These are phyloP conservation scores for Solanum tacnaense DNA, from an alignment of 257 asterid genomes.

Conservation along the genomic window DNA sequence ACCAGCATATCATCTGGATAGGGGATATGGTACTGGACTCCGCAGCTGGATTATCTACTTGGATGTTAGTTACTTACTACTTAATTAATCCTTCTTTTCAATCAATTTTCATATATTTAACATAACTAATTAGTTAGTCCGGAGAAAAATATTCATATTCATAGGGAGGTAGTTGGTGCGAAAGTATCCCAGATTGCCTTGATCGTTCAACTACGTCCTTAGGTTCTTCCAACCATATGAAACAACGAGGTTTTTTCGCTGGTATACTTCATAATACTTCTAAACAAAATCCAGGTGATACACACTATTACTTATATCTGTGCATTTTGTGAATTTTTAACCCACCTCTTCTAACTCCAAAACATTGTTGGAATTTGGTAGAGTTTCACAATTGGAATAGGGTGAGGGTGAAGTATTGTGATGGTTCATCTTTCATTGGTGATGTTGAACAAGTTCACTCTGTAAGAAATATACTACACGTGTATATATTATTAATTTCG, in stretches of 20 bases:
- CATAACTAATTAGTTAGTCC: not conserved
- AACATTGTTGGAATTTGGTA: not conserved
- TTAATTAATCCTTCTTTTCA: not conserved
- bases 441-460: constrained; percentile 59
- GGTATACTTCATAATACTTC: constrained; percentile 56
- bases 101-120: not conserved
- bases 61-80: not conserved
- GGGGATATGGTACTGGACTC: not conserved
- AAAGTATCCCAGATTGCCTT: constrained; percentile 38
- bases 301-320: not conserved
- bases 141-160: not conserved
- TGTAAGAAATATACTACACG: too few species aligned
- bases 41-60: not conserved
- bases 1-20: not conserved
- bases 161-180: constrained; percentile 92
- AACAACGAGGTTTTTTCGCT: constrained; percentile 24
- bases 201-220: constrained; percentile 19
- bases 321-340: not conserved
- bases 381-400: constrained; percentile 77
- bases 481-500: not conserved
- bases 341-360: not conserved
- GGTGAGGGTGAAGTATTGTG: constrained; percentile 68
- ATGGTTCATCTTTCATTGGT: constrained; percentile 77
- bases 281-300: constrained; percentile 57
- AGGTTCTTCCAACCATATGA: constrained; percentile 54